These are phyloP conservation scores for Eucalyptus tenuipes DNA, from an alignment of 345 rosid genomes.

Conservation along the genomic window DNA sequence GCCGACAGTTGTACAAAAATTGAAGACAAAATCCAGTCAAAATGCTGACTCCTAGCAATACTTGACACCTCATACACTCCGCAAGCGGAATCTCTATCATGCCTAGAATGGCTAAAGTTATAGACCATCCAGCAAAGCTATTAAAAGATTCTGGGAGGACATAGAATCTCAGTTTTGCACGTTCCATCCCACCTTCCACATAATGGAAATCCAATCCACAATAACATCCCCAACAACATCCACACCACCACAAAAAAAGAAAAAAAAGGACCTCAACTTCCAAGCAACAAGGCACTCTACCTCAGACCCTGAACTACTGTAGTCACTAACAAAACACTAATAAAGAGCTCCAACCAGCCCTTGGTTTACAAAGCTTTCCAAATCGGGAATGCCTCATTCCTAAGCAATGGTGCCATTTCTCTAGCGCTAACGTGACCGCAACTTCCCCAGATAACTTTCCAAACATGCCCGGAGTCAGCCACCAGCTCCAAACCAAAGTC, in stretches of 20 bases:
- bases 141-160: neutral
- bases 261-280: neutral
- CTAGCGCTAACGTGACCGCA: neutral
- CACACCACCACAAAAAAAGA: neutral
- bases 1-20: neutral
- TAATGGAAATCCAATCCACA: neutral
- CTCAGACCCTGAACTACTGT: neutral
- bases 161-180: neutral
- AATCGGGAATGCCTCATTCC: neutral
- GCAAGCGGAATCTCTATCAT: neutral
- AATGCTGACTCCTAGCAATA: neutral
- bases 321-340: neutral
- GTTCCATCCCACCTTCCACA: neutral
- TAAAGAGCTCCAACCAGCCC: neutral
- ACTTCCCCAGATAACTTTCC: neutral
- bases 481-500: neutral
- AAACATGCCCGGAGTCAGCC: neutral
- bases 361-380: neutral
- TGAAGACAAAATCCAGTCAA: neutral
- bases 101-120: neutral
- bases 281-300: neutral
- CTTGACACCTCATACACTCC: neutral
- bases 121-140: neutral
- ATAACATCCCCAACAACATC: neutral
- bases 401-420: neutral